Evolutionary conservation across 1,284 basidiomycete genomes (phyloP).

Genomic region (Cystobasidium pallidum): DNA sequence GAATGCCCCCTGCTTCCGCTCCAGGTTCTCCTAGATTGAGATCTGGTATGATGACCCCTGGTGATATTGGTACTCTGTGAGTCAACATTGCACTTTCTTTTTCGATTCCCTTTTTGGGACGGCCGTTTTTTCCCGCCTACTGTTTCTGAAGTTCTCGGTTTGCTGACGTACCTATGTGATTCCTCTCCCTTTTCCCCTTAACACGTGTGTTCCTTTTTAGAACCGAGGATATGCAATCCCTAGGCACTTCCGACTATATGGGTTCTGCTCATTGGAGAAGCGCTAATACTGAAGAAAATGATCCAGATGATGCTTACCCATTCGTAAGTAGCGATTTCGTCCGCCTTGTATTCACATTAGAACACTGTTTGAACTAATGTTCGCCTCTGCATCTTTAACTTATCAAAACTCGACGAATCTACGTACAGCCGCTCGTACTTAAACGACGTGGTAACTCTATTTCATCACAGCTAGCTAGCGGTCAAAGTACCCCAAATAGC

Average conservation of each 20-base stretch:
- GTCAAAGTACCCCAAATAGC: constrained; percentile 83
- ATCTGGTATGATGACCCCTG: constrained; percentile 78
- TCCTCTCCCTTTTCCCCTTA: too few species aligned
- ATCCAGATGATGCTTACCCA: constrained; percentile 88
- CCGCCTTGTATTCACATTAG: too few species aligned
- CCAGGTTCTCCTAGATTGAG: constrained; percentile 84
- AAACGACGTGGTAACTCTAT: constrained; percentile 80
- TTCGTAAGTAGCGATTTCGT: constrained; percentile 62
- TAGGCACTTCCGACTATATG: constrained; percentile 67
- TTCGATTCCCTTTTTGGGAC: too few species aligned
- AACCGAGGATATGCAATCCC: constrained; percentile 70
- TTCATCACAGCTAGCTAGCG: constrained; percentile 68
- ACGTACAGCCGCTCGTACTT: constrained; percentile 59
- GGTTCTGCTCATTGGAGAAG: constrained; percentile 57
- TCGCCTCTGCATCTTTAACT: too few species aligned
- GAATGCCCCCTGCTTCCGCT: constrained; percentile 69
- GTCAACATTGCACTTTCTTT: too few species aligned
- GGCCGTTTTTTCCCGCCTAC: too few species aligned
- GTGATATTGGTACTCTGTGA: constrained; percentile 81
- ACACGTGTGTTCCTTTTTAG: too few species aligned
- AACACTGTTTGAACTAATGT: too few species aligned
- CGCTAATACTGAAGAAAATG: constrained; percentile 61
- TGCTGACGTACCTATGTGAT: too few species aligned
- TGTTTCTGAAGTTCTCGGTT: too few species aligned
- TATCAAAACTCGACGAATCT: too few species aligned